Evolutionary conservation across 192 early-diverging fungal genomes (phyloP).

Genomic region (Chytriomyces sp.): DNA sequence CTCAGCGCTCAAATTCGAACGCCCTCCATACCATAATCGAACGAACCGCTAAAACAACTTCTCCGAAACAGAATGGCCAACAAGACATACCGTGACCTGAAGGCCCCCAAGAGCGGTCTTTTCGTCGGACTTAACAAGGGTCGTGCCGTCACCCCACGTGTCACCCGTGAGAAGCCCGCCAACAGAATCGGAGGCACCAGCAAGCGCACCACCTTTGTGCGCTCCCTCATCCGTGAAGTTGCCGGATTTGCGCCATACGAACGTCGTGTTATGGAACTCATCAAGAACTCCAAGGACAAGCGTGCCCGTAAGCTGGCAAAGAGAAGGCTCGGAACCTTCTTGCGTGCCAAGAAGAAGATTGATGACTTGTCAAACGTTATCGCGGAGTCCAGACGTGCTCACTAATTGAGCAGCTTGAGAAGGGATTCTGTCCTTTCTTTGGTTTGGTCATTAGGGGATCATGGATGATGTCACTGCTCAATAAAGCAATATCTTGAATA

Average conservation of each 20-base stretch:
- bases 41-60: too few relatives aligned
- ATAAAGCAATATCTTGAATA: too few relatives aligned
- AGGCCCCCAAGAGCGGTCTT: constrained; percentile 78
- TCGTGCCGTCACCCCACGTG: constrained; percentile 81
- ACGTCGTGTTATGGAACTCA: constrained; percentile 98
- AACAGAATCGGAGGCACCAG: constrained; percentile 79
- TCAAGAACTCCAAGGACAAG: constrained; percentile 99
- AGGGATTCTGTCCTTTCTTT: too few relatives aligned
- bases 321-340: constrained; percentile 93
- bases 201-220: constrained; percentile 90
- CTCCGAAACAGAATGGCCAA: constrained; percentile 9
- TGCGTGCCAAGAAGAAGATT: constrained; percentile 98
- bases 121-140: constrained; percentile 91
- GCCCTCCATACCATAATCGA: too few relatives aligned
- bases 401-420: constrained; percentile 36
- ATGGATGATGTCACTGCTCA: too few relatives aligned
- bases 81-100: constrained; percentile 27
- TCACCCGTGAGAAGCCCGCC: constrained; percentile 70
- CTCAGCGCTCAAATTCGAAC: too few relatives aligned
- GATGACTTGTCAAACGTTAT: constrained; percentile 95
- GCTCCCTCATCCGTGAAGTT: constrained; percentile 94
- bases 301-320: constrained; percentile 98
- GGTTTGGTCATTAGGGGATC: too few relatives aligned
- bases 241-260: constrained; percentile 98
- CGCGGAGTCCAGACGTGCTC: constrained; percentile 86